Base-by-base conservation (phyloP, 129 eudicot genomes). In the Heracleum sosnowskyi region DNA sequence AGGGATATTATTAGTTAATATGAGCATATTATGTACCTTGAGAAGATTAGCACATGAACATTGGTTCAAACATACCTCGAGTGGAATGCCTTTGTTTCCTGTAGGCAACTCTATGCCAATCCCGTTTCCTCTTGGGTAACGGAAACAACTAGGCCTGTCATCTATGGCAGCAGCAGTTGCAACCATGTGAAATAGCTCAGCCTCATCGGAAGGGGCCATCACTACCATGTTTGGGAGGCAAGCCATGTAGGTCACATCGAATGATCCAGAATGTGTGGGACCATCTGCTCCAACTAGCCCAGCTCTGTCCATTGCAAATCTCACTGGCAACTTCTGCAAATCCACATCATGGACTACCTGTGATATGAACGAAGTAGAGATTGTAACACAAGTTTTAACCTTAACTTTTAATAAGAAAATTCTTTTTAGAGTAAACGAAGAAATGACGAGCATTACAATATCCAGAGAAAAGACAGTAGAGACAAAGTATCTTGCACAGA, bases 91-190 rank as follows among this genome's bases (percentile, higher is more conserved):
- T 88, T 94, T 94, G 83, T 94, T 94, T 37, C 97, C 97, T 0
- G 87, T 88, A 70, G 98, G 98, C 75, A 94, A 77, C 72, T 88
- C 90, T 1, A 88, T 88, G 31, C 98, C 98, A 1, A 89, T 76
- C 73, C 98, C 98, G n/a, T 91, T 94, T 22, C 98, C 98, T 45
- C 98, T 88, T 10, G 98, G 98, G 78, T 94, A 94, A 3, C 98
- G 86, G 79, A 94, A 91, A 84, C 98, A 94, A 46, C 96, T 90
- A 13, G 98, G 98, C 77, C 98, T 69, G 51, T 94, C 98, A 44
- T 94, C 97, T 66, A 94, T 91, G 51, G 97, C 97, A 44, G 98
- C 93, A 13, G 98, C 97, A 46, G 98, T 94, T 69, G 98, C 98
- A 69, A 93, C 96, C 98, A 93, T 91, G 80, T 93, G 89, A 90